Evolutionary conservation across 1,284 basidiomycete species (phyloP).

Genomic region (Sparassis latifolia): DNA sequence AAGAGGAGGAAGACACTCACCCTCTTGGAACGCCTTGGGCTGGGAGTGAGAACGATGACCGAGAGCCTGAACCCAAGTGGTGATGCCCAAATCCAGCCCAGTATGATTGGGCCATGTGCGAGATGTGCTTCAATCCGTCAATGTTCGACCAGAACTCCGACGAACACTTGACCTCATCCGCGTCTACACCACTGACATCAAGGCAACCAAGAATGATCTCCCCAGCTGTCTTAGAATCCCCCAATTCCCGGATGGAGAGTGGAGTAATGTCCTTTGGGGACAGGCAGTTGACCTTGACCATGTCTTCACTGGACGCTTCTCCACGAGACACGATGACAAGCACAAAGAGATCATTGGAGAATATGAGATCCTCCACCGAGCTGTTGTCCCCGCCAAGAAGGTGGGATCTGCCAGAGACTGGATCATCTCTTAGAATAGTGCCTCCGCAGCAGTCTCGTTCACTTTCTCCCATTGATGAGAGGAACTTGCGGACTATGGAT

Average conservation of each 20-base stretch:
- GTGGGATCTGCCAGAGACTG: not conserved
- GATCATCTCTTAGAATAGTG: not conserved
- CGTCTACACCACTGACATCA: not conserved
- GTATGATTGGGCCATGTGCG: too few relatives aligned
- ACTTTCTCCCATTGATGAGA: not conserved
- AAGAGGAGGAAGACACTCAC: too few relatives aligned
- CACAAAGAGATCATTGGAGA: not conserved
- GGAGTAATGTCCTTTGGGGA: conserved; percentile 1
- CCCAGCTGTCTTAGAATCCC: not conserved
- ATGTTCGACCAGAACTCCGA: not conserved
- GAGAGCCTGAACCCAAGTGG: too few relatives aligned
- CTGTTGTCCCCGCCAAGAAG: not conserved
- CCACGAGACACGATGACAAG: not conserved
- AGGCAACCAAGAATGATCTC: not conserved
- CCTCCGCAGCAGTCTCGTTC: not conserved
- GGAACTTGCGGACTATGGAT: not conserved
- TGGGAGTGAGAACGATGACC: too few relatives aligned
- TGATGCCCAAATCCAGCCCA: too few relatives aligned
- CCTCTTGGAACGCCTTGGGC: too few relatives aligned
- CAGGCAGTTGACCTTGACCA: conserved; percentile 4
- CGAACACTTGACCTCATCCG: not conserved
- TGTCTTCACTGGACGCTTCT: conserved; percentile 1
- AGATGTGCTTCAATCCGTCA: too few relatives aligned
- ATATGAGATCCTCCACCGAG: not conserved
- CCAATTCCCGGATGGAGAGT: conserved; percentile 2